Conservation (phyloP, 2,329 filamentous ascomycete species). For the Aspergillus chevalieri region DNA sequence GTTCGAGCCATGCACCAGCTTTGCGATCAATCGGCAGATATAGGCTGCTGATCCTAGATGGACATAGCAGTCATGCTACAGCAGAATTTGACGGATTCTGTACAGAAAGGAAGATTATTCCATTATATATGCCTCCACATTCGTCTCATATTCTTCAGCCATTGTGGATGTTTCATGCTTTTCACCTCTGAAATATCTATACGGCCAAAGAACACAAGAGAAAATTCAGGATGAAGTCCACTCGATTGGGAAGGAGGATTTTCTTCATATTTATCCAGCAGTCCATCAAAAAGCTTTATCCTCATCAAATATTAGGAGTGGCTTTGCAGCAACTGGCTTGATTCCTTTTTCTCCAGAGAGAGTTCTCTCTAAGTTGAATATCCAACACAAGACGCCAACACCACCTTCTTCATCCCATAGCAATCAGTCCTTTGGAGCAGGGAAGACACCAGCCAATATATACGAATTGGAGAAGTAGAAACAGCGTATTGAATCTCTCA, state of each 20-base stretch:
- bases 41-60: not conserved
- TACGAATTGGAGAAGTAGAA: not conserved
- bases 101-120: not conserved
- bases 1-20: not conserved
- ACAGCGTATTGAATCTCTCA: not conserved
- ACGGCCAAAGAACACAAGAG: not conserved
- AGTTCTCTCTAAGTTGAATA: not conserved
- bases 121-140: not conserved
- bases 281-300: not conserved
- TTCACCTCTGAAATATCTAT: not conserved
- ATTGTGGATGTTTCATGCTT: not conserved
- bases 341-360: not conserved
- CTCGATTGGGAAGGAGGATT: not conserved
- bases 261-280: not conserved
- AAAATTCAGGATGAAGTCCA: not conserved
- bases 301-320: not conserved
- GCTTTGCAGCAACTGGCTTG: not conserved
- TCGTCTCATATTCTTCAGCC: not conserved
- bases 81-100: not conserved
- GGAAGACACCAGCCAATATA: not conserved
- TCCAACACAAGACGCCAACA: not conserved
- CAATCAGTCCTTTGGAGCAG: not conserved
- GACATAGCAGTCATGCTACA: not conserved
- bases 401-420: not conserved
- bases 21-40: not conserved